Conservation (phyloP, 441 rosid species). For the Gossypium lobatum region DNA sequence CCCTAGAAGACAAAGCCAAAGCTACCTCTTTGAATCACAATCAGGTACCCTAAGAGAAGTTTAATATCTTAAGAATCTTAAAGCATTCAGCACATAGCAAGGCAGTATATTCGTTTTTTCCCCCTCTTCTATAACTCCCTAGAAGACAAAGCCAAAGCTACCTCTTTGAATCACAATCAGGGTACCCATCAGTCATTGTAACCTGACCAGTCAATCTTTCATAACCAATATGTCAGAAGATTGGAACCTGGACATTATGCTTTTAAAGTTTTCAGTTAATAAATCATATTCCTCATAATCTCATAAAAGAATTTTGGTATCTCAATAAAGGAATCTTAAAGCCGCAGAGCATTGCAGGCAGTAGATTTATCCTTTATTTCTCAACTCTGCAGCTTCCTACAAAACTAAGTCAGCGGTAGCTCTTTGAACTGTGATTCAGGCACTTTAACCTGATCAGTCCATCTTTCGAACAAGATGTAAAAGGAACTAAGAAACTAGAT, state of each 20-base stretch:
- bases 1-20: not conserved
- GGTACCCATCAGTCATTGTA: not conserved
- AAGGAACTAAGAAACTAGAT: not conserved
- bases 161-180: not conserved
- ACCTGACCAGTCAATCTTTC: constrained; percentile 15
- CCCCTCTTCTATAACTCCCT: not conserved
- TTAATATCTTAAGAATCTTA: not conserved
- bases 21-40: not conserved
- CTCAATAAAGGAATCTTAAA: not conserved
- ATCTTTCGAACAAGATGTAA: too few species aligned
- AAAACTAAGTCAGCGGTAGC: not conserved
- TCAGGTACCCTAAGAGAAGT: not conserved
- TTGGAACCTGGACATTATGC: not conserved
- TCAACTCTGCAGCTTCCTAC: not conserved
- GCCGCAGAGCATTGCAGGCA: not conserved
- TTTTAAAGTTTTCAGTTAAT: not conserved
- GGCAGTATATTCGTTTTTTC: not conserved
- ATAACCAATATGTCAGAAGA: constrained; percentile 8
- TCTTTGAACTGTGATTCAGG: not conserved
- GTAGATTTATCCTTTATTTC: not conserved
- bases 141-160: not conserved
- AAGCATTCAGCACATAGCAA: not conserved
- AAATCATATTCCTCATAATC: not conserved
- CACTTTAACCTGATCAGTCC: not conserved
- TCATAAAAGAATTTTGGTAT: not conserved